Base-by-base conservation (phyloP, 2,329 filamentous ascomycete genomes). In the Alternaria triticimaculans region DNA sequence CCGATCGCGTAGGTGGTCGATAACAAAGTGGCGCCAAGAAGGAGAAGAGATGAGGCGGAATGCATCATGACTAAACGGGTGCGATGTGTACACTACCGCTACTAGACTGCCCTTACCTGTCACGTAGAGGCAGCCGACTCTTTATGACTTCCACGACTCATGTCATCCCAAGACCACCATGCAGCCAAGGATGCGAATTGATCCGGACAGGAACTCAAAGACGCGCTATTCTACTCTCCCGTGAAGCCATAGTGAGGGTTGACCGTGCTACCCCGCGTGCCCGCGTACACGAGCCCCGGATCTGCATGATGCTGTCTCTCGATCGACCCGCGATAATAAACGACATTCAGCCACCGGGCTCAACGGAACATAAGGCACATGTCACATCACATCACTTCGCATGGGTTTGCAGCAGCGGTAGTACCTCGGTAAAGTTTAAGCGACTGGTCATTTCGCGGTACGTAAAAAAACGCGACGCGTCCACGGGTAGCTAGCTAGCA, bases 321-420 rank as follows among this genome's bases (percentile, higher is more conserved):
- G 48, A 58, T 62, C 53, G 55, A 55, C 57, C 51, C 41, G 56
- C 18, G 26, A 41, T 49, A 57, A 60, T 58, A 58, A 25, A 55
- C 53, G 53, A 60, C 26, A 66, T 66, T 66, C 57, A 60, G 64
- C 64, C 64, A 51, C 64, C 64, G 64, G 64, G 44, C 43, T 30
- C 37, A 62, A 41, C 21, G 37, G 15, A 46, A 58, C 10, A 30
- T n/a, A 14, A 53, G 6, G 30, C 28, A 12, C 21, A 26, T 15
- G 41, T 48, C 37, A 58, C 15, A 48, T 45, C 28, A 51, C 54
- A 58, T 28, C 46, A 62, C n/a, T 25, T n/a, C 23, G n/a, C 12
- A 23, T 37, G 30, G 14, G 41, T 53, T 37, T 33, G 20, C 49
- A 21, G 7, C 49, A 37, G 25, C 7, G 25, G 18, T 55, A 21